Evolutionary conservation across 2,329 filamentous ascomycete genomes (phyloP).

Genomic region (Lecanicillium sp.): DNA sequence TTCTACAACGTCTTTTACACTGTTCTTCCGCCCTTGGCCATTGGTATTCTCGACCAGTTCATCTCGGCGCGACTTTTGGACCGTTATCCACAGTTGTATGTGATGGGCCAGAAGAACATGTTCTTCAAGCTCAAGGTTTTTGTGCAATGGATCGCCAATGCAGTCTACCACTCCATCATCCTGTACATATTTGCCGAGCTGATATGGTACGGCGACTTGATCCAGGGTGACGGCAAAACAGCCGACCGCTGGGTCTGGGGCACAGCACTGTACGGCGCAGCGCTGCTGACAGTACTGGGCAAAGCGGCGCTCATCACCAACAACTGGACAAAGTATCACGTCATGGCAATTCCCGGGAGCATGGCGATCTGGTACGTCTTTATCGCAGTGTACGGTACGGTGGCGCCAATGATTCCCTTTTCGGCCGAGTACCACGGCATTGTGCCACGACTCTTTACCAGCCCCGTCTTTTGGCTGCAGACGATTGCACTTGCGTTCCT

Average conservation of each 20-base stretch:
- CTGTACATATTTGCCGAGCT: constrained; percentile 80
- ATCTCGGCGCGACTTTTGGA: constrained; percentile 90
- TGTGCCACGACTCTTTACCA: constrained; percentile 70
- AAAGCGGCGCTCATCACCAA: constrained; percentile 94
- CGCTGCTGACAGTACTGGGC: constrained; percentile 85
- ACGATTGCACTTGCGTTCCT: constrained; percentile 69
- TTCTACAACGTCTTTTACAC: constrained; percentile 99
- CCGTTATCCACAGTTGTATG: constrained; percentile 92
- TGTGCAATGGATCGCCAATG: constrained; percentile 84
- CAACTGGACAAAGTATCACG: constrained; percentile 98
- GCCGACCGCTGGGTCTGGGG: constrained; percentile 98
- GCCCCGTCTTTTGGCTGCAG: constrained; percentile 87
- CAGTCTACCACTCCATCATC: constrained; percentile 89
- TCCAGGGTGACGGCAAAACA: constrained; percentile 68
- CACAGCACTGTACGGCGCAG: constrained; percentile 85
- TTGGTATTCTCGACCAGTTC: constrained; percentile 96
- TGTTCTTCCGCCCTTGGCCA: constrained; percentile 81
- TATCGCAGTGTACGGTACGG: constrained; percentile 76
- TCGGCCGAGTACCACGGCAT: constrained; percentile 81
- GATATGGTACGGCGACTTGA: constrained; percentile 75
- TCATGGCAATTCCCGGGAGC: constrained; percentile 90
- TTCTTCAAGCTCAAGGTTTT: constrained; percentile 95
- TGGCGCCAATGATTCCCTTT: constrained; percentile 74
- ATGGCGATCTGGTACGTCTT: constrained; percentile 89
- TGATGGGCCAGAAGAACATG: constrained; percentile 81